Evolutionary conservation across 31 red algal species (phyloP).

Genomic region (Endocladia muricata): DNA sequence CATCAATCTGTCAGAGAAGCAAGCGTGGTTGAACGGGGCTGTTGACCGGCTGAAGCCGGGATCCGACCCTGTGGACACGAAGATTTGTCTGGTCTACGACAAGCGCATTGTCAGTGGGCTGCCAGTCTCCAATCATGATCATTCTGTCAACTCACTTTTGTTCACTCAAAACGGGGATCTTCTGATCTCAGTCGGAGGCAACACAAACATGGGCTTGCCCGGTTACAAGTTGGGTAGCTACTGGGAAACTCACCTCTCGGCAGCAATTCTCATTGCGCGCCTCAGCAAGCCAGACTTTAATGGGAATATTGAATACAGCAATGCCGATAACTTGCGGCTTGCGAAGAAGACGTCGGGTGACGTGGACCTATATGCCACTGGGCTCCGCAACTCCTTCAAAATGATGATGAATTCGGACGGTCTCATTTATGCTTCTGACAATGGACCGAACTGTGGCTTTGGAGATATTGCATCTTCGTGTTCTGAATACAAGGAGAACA

Average conservation of each 20-base stretch:
- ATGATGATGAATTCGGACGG: constrained; percentile 42
- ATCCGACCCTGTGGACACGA: constrained; percentile 14
- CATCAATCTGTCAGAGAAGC: constrained; percentile 23
- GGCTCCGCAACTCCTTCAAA: constrained; percentile 51
- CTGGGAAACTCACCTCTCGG: constrained; percentile 60
- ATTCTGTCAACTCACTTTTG: constrained; percentile 37
- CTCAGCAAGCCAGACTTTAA: constrained; percentile 40
- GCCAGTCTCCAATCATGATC: constrained; percentile 59
- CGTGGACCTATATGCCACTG: constrained; percentile 49
- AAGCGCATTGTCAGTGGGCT: constrained; percentile 34
- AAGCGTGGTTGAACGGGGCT: constrained; percentile 50
- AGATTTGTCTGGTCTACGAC: constrained; percentile 43
- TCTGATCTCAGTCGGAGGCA: constrained; percentile 66
- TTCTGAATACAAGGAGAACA: constrained; percentile 14
- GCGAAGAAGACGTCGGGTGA: constrained; percentile 32
- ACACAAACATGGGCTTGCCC: constrained; percentile 66
- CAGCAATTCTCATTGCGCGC: constrained; percentile 41
- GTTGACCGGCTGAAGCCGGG: constrained; percentile 50
- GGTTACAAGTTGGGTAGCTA: constrained; percentile 33
- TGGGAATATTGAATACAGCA: constrained; percentile 56
- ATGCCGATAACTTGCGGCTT: constrained; percentile 10
- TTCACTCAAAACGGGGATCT: constrained; percentile 69
- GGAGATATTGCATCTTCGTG: constrained; percentile 51
- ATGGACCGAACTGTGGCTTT: constrained; percentile 66
- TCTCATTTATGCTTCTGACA: constrained; percentile 46